Percentiles rank a stretch among this genome's conserved stretches.
Conservation (phyloP, 116 monocot genomes). For the Trichopus zeylanicus region DNA sequence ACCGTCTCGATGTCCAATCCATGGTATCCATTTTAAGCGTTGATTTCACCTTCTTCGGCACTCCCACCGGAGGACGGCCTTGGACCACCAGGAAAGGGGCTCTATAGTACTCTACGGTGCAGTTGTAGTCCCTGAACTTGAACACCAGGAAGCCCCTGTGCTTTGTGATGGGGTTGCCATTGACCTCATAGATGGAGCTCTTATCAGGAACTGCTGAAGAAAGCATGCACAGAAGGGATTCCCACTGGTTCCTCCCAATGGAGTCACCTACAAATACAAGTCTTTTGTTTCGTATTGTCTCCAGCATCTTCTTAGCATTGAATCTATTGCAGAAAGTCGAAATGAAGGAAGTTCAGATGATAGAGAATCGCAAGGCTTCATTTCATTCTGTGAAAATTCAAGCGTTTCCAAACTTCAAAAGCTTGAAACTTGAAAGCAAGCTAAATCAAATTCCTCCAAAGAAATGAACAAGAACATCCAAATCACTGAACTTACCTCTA, state of each 20-base stretch:
- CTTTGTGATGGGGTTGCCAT: constrained; percentile 62
- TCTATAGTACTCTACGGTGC: too few species aligned
- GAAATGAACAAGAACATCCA: too few species aligned
- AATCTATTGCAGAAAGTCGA: too few species aligned
- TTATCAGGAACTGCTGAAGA: constrained; percentile 40
- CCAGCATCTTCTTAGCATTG: constrained; percentile 59
- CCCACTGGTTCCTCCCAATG: too few species aligned
- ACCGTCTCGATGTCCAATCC: constrained; percentile 47
- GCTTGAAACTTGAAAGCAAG: too few species aligned
- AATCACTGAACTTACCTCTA: too few species aligned
- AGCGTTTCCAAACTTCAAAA: too few species aligned
- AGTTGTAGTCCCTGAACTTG: constrained; percentile 61
- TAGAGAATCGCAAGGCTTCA: too few species aligned
- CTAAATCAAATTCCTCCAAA: too few species aligned
- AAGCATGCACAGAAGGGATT: too few species aligned
- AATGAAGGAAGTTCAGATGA: too few species aligned
- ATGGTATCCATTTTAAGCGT: constrained; percentile 48
- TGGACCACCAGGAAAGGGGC: constrained; percentile 63
- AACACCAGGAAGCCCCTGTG: constrained; percentile 65
- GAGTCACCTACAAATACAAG: constrained; percentile 84
- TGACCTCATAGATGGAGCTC: constrained; percentile 60
- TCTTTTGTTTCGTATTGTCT: constrained; percentile 38
- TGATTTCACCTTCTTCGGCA: constrained; percentile 25
- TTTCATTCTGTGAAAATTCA: too few species aligned
- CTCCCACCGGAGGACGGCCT: constrained; percentile 27